phyloP scores from a whole-genome alignment of 2,329 filamentous ascomycete genomes.

The Fusarium goolgardi region DNA sequence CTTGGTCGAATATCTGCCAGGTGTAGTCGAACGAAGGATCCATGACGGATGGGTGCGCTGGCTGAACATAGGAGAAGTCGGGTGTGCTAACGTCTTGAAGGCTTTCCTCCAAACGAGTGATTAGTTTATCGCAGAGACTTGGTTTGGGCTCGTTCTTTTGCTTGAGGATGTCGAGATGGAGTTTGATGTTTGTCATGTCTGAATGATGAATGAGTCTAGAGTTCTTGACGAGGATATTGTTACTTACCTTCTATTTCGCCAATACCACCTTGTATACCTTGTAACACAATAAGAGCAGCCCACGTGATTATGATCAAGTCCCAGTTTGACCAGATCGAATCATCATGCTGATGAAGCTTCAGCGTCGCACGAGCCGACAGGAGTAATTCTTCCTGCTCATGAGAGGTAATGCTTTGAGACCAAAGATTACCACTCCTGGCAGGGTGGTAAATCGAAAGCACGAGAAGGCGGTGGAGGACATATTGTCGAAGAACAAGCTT shows the following conservation, averaged over 20 bases:
- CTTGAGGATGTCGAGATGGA: slow-evolving; percentile 15
- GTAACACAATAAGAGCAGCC: slow-evolving; percentile 16
- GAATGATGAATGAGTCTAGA: neutral
- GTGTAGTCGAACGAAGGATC: slow-evolving; percentile 21
- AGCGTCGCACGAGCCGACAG: slow-evolving; percentile 11
- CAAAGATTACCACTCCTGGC: slow-evolving; percentile 12
- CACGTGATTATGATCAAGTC: slow-evolving; percentile 21
- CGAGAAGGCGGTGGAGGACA: slow-evolving; percentile 6
- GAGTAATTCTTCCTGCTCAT: slow-evolving; percentile 19
- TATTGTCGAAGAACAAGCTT: slow-evolving; percentile 18
- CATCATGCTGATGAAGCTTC: slow-evolving; percentile 13
- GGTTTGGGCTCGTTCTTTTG: slow-evolving; percentile 18
- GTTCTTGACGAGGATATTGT: accelerated
- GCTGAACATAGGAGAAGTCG: slow-evolving; percentile 10
- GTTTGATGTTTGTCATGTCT: slow-evolving; percentile 25
- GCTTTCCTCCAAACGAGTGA: slow-evolving; percentile 6
- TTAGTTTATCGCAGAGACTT: slow-evolving; percentile 19
- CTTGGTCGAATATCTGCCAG: slow-evolving; percentile 20
- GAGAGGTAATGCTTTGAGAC: slow-evolving; percentile 13
- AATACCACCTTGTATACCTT: slow-evolving; percentile 13
- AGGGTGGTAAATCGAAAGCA: slow-evolving; percentile 10
- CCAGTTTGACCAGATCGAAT: slow-evolving; percentile 22
- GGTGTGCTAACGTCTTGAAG: slow-evolving; percentile 23
- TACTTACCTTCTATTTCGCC: slow-evolving; percentile 13
- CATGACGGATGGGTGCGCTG: slow-evolving; percentile 9